Evolutionary conservation across 129 eudicot genomes (phyloP).

Genomic region (Artemisia argyi): DNA sequence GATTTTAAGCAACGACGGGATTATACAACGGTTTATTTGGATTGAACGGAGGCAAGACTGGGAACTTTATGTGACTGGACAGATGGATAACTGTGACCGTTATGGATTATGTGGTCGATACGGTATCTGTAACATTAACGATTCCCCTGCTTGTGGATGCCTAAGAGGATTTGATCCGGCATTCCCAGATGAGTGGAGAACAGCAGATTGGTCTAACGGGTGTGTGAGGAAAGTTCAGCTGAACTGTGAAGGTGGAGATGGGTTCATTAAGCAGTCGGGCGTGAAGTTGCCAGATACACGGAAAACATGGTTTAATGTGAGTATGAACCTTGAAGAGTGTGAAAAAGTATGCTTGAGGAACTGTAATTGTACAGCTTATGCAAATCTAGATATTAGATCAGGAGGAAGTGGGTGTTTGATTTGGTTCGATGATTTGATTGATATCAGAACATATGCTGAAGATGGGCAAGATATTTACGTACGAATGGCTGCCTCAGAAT

Average conservation of each 20-base stretch:
- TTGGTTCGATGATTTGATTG: conserved; percentile 57
- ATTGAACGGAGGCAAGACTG: conserved; percentile 24
- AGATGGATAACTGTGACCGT: conserved; percentile 38
- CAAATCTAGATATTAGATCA: conserved; percentile 28
- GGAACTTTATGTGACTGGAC: conserved; percentile 14
- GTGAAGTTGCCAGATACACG: conserved; percentile 41
- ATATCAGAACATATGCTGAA: conserved; percentile 40
- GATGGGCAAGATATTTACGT: conserved; percentile 51
- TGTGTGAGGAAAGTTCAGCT: conserved; percentile 34
- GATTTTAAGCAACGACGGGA: conserved; percentile 34
- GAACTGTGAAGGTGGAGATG: conserved; percentile 37
- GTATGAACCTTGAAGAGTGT: conserved; percentile 46
- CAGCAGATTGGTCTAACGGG: conserved; percentile 41
- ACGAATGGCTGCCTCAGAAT: conserved; percentile 45
- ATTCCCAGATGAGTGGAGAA: conserved; percentile 36
- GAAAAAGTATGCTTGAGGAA: conserved; percentile 31
- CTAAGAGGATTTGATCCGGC: conserved; percentile 38
- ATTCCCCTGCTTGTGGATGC: conserved; percentile 36
- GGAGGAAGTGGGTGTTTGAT: conserved; percentile 45
- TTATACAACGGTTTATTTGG: conserved; percentile 24
- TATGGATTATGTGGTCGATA: conserved; percentile 36
- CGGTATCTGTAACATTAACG: conserved; percentile 31
- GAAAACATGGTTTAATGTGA: conserved; percentile 31
- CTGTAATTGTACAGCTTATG: conserved; percentile 55
- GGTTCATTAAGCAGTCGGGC: conserved; percentile 29